phyloP scores from a whole-genome alignment of 2,329 filamentous ascomycete species.

The Cladosporium sp. region DNA sequence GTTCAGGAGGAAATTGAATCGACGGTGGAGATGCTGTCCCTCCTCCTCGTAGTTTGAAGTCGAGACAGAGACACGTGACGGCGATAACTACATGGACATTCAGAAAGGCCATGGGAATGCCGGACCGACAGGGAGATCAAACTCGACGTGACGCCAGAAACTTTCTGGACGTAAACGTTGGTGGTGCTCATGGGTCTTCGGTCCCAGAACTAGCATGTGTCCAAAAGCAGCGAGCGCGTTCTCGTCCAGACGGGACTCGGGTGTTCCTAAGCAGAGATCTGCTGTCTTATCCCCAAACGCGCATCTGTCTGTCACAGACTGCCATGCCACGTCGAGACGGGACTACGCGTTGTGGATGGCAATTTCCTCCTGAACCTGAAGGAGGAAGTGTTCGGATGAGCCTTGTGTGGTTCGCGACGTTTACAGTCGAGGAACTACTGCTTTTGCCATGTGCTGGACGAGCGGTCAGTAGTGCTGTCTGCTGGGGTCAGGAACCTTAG shows the following conservation, averaged over 20 bases:
- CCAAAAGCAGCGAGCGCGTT: background rate
- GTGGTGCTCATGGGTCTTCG: no score
- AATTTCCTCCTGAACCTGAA: slow-evolving; percentile 12
- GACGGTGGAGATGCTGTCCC: no score
- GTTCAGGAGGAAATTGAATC: slow-evolving; percentile 7
- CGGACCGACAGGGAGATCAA: no score
- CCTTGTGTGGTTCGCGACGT: background rate
- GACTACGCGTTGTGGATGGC: background rate
- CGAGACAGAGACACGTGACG: no score
- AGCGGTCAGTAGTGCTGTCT: background rate
- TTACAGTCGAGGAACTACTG: background rate
- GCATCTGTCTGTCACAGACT: background rate
- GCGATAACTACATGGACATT: no score
- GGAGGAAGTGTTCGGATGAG: background rate
- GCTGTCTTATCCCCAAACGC: slow-evolving; percentile 2
- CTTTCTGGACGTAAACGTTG: no score
- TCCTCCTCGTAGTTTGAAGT: no score
- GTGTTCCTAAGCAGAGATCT: no score
- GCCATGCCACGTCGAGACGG: background rate
- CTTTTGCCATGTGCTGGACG: background rate
- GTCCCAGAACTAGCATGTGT: background rate
- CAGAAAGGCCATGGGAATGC: no score
- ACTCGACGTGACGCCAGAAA: no score
- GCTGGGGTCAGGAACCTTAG: background rate
- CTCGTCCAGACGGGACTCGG: background rate